Base-by-base conservation (phyloP, 495 filamentous ascomycete species). In the Echria macrotheca region DNA sequence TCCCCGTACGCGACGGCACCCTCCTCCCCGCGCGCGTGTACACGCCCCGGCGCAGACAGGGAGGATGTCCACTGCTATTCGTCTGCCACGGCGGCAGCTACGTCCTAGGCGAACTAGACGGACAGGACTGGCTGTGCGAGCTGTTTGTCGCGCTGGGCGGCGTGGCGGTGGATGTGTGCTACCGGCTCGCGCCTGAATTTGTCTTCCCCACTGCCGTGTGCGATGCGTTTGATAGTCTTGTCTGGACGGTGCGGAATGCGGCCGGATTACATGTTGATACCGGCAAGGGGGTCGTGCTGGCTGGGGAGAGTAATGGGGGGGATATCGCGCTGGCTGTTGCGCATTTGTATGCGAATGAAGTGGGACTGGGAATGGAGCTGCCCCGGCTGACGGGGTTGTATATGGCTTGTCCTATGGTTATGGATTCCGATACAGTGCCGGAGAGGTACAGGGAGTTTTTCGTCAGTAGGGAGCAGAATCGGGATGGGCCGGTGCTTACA, bases 21-120 rank as follows among this genome's bases (percentile, higher is more conserved):
- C 2, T 44, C 23, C 23, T 44, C 1, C 23, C 41, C 1, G 41
- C 23, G 22, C 22, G 41, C 4, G 41, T 44, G 1, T 44, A 44
- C 23, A n/a, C 41, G 3, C 41, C 41, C 3, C 26, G 29, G 25
- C 2, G 41, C 23, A 22, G 23, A 2, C 14, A 22, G 41, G 9
- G 23, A n/a, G 41, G 41, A 5, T 44, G 41, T 44, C 41, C 41
- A 2, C 23, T 3, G 4, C 1, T 44, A 25, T 44, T 28, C 14
- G 41, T 44, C 4, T 44, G 41, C 14, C 41, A 44, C 14, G 41
- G 41, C 4, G 41, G 41, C 24, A 25, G 41, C 12, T 44, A 44
- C 14, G 41, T 44, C 5, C 11, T 44, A 7, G 41, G 41, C 5
- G 41, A 44, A 25, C 22, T 44, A 25, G 41, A 25, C 2, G 41